Conservation (phyloP, 768 basidiomycete species). For the Leucosporidium yakuticum region DNA sequence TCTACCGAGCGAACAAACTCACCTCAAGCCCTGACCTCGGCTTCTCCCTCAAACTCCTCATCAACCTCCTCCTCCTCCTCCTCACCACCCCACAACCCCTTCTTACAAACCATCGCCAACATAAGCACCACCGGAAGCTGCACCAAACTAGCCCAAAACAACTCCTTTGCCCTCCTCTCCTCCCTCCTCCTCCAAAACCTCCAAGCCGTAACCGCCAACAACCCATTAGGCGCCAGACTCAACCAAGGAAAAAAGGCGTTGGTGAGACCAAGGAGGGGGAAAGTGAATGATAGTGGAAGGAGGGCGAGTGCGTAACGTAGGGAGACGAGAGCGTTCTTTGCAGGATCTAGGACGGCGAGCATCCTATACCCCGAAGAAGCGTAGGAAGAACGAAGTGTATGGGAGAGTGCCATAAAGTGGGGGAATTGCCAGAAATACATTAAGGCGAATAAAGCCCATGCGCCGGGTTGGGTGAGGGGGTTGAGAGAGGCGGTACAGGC, state of each 20-base stretch:
- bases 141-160: slow-evolving; percentile 80
- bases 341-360: slow-evolving; percentile 73
- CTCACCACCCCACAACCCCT: slow-evolving; percentile 50
- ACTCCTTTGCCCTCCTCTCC: slow-evolving; percentile 49
- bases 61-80: slow-evolving; percentile 10
- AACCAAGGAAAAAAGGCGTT: slow-evolving; percentile 81
- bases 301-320: slow-evolving; percentile 74
- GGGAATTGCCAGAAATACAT: slow-evolving; percentile 98
- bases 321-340: slow-evolving; percentile 74
- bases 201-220: slow-evolving; percentile 65
- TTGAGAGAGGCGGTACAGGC: slow-evolving; percentile 84
- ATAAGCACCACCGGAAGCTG: slow-evolving; percentile 83
- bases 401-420: slow-evolving; percentile 89
- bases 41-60: neutral
- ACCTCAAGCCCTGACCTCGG: neutral
- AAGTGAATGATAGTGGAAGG: slow-evolving; percentile 68
- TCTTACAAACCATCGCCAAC: slow-evolving; percentile 92
- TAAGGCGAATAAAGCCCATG: slow-evolving; percentile 71
- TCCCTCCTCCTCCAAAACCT: slow-evolving; percentile 63
- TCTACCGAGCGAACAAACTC: neutral
- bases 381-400: slow-evolving; percentile 78
- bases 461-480: slow-evolving; percentile 56
- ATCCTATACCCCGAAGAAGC: slow-evolving; percentile 90
- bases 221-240: slow-evolving; percentile 64
- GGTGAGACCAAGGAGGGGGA: slow-evolving; percentile 83